Conservation (phyloP, 2,329 filamentous ascomycete genomes). For the Passalora sequoiae region DNA sequence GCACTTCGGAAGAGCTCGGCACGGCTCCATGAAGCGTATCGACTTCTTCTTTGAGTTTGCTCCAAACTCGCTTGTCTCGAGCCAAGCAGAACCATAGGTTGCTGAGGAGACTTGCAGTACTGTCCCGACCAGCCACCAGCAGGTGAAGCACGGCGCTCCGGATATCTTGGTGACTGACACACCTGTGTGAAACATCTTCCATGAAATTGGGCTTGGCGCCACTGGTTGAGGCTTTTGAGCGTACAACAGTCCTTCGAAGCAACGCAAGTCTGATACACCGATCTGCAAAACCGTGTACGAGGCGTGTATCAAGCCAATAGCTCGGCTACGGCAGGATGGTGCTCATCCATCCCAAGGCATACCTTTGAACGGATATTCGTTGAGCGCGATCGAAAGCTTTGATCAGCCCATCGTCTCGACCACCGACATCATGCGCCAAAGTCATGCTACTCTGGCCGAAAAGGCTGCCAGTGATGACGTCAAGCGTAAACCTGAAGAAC, state of each 20-base stretch:
- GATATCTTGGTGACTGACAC: not conserved
- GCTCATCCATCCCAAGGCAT: not conserved
- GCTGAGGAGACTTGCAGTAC: not conserved
- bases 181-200: not conserved
- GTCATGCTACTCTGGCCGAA: not conserved
- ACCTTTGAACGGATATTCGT: not conserved
- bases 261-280: not conserved
- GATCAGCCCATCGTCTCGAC: not conserved
- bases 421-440: not conserved
- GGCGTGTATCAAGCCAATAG: not conserved
- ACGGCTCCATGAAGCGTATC: not conserved
- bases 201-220: not conserved
- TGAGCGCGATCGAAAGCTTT: not conserved
- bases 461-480: not conserved
- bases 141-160: not conserved
- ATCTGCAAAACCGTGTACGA: not conserved
- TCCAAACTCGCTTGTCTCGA: not conserved
- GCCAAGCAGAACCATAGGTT: not conserved
- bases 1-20: not conserved
- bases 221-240: not conserved
- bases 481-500: not conserved
- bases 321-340: not conserved
- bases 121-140: not conserved
- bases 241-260: not conserved
- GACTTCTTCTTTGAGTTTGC: not conserved